Evolutionary conservation across 2,329 filamentous ascomycete genomes (phyloP).

Genomic region (Periglandula ipomoeae): DNA sequence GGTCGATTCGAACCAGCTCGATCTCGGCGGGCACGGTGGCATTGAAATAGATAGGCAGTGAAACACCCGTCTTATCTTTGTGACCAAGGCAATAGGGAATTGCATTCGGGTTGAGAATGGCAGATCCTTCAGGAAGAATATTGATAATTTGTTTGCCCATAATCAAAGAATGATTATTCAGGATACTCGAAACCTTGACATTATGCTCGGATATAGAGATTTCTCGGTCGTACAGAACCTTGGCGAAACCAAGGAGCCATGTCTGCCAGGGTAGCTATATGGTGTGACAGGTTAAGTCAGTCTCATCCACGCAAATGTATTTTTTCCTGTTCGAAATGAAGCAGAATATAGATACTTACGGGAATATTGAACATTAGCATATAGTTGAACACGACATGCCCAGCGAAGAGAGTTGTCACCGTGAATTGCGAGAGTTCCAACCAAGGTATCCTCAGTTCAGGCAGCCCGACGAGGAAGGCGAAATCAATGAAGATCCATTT

Average conservation of each 20-base stretch:
- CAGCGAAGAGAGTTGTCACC: constrained; percentile 60
- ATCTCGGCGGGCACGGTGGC: constrained; percentile 83
- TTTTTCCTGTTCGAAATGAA: not conserved
- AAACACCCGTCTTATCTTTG: constrained; percentile 47
- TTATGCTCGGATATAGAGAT: constrained; percentile 86
- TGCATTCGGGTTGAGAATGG: constrained; percentile 74
- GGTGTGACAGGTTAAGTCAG: not conserved
- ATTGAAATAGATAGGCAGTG: constrained; percentile 84
- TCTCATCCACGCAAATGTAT: not conserved
- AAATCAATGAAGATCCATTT: constrained; percentile 92
- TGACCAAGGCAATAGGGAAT: constrained; percentile 73
- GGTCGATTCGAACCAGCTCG: constrained; percentile 78
- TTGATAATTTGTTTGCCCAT: constrained; percentile 96
- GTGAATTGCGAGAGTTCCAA: constrained; percentile 77
- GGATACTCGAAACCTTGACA: constrained; percentile 78
- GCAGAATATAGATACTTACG: constrained; percentile 33
- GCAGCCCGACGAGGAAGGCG: constrained; percentile 77
- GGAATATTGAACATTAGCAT: constrained; percentile 91
- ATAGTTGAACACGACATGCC: constrained; percentile 66
- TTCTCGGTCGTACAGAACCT: constrained; percentile 85
- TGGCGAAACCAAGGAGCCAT: constrained; percentile 64
- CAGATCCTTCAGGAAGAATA: constrained; percentile 92
- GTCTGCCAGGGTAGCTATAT: constrained; percentile 60
- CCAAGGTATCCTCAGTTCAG: constrained; percentile 89
- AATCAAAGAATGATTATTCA: constrained; percentile 89